Base-by-base conservation (phyloP, 148 eudicot genomes). In the Chenopodium quinoa region DNA sequence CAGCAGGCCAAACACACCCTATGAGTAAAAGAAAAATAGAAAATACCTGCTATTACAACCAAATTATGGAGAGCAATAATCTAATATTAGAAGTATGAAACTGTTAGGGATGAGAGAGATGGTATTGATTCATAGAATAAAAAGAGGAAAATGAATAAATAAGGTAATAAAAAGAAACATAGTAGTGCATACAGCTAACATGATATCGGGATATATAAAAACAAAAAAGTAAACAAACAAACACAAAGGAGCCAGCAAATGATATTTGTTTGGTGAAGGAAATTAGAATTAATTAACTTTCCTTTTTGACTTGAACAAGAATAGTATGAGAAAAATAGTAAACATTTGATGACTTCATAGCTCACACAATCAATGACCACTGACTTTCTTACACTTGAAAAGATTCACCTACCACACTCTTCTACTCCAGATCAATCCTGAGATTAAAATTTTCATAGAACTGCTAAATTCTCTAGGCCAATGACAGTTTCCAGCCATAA, bases 1-100 rank as follows among this genome's bases (percentile, higher is more conserved):
- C 47, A 83, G 75, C 66, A 79, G 76, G 76, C 86, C 86, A 79
- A 83, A 83, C 75, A 83, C 86, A n/a, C 86, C 86, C 86, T 83
- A 32, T 14, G 50, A 79, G 44, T 22, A 50, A 44, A 74, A 37
- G 10, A 50, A 63, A 37, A 27, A 23, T 13, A 1, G 22, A 16
- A 44, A 48, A 62, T 20, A 8, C 62, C 40, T 31, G 46, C 7
- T 34, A 19, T 40, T 40, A 37, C 4, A 16, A 40, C 1, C 3
- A 70, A 34, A 14, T 3, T 7, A 70, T 72, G 23, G 7, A 46
- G 48, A 71, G 74, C 23, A 71, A 71, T 20, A 9, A 32, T 17
- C 73, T 22, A 70, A 37, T 32, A 32, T 14, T 19, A 17, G 8
- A 32, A 22, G 48, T 27, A 70, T 32, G 1, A 70, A 46, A 70